phyloP scores from a whole-genome alignment of 192 early-diverging fungal species.

The Borealophlyctis nickersoniae region DNA sequence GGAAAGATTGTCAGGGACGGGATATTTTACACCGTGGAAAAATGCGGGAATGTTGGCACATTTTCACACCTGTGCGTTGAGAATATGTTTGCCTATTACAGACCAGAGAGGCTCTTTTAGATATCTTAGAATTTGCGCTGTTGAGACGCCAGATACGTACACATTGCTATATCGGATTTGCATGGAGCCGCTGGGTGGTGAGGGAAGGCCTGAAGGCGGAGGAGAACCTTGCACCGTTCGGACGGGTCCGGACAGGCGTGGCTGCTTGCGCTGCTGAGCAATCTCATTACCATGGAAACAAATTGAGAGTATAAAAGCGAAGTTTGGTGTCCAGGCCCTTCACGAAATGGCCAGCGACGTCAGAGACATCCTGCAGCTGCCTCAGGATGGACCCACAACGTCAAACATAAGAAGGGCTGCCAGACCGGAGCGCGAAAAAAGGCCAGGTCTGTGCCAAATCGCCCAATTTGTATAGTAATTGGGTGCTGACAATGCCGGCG shows the following conservation, averaged over 20 bases:
- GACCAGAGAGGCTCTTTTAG: no score
- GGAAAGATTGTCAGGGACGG: constrained; percentile 2
- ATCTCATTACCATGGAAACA: no score
- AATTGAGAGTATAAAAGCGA: no score
- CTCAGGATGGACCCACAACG: constrained; percentile 22
- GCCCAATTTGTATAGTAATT: background rate
- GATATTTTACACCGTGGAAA: background rate
- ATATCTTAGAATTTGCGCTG: no score
- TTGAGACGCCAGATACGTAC: no score
- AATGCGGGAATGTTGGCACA: background rate
- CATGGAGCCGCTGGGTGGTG: no score
- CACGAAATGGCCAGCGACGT: constrained; percentile 44
- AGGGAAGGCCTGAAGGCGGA: no score
- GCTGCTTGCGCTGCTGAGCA: no score
- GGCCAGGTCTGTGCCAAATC: constrained; percentile 43
- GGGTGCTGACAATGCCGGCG: background rate
- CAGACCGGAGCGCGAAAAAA: constrained; percentile 40
- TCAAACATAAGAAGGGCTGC: constrained; percentile 12
- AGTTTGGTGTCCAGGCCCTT: no score
- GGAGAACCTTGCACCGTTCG: no score
- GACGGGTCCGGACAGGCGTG: no score
- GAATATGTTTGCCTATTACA: constrained; percentile 79
- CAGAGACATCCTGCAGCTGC: constrained; percentile 61
- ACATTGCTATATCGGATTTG: no score
- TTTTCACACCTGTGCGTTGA: constrained; percentile 85